Evolutionary conservation across 768 basidiomycete genomes (phyloP).

Genomic region (Mycena latifolia): DNA sequence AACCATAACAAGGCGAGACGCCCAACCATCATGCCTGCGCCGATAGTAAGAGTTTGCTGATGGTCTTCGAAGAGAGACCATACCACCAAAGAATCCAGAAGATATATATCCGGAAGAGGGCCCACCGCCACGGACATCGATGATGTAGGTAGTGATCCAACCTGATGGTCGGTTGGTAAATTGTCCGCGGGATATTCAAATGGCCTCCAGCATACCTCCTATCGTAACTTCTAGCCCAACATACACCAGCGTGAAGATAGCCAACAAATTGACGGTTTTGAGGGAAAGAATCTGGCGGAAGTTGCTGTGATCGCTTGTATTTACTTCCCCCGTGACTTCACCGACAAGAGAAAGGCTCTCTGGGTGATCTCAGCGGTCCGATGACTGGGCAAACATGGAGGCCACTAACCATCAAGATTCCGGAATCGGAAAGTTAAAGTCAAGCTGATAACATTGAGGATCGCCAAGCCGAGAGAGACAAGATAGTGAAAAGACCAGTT

Average conservation of each 20-base stretch:
- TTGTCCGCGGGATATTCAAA: neutral
- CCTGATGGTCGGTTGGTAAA: slow-evolving; percentile 38
- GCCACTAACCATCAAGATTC: slow-evolving; percentile 43
- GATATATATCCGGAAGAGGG: slow-evolving; percentile 62
- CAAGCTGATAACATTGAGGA: slow-evolving; percentile 48
- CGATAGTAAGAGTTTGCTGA: neutral
- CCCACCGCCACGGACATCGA: slow-evolving; percentile 59
- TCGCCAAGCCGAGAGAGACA: slow-evolving; percentile 63
- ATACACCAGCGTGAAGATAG: slow-evolving; percentile 59
- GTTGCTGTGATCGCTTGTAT: slow-evolving; percentile 43
- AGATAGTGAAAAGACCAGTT: slow-evolving; percentile 78
- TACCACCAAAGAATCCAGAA: slow-evolving; percentile 56
- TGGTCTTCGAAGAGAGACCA: neutral
- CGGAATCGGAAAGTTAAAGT: slow-evolving; percentile 43
- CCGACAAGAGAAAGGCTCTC: slow-evolving; percentile 36
- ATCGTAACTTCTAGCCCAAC: slow-evolving; percentile 66
- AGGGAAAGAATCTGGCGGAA: slow-evolving; percentile 61
- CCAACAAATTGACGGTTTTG: slow-evolving; percentile 58
- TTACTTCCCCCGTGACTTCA: slow-evolving; percentile 40
- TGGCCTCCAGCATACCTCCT: slow-evolving; percentile 49
- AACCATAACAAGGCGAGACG: slow-evolving; percentile 69
- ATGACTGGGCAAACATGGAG: neutral
- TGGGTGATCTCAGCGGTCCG: neutral
- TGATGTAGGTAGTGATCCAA: slow-evolving; percentile 68
- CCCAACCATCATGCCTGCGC: slow-evolving; percentile 65